phyloP scores from a whole-genome alignment of 228 moss, liverwort and hornwort genomes.

The Sphagnum magellanicum region DNA sequence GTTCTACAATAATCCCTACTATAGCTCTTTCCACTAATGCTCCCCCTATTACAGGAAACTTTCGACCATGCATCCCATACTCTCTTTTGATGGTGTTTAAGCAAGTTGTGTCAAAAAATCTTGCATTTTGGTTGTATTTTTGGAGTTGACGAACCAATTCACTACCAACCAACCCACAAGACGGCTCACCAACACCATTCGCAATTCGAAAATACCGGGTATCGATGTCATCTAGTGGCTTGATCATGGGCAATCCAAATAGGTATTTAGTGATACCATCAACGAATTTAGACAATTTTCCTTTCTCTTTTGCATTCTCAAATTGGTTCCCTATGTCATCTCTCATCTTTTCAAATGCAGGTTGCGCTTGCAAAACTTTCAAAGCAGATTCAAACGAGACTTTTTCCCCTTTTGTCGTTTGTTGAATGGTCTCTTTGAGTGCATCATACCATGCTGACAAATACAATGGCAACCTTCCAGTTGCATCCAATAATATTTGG shows the following conservation, averaged over 20 bases:
- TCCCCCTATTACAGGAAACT: conserved; percentile 24
- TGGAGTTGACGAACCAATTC: conserved; percentile 28
- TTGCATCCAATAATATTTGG: conserved; percentile 41
- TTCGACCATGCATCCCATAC: conserved; percentile 21
- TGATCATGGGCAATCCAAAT: conserved; percentile 31
- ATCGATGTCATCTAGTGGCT: conserved; percentile 33
- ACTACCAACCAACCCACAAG: conserved; percentile 32
- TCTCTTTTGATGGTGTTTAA: conserved; percentile 37
- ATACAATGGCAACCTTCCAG: conserved; percentile 30
- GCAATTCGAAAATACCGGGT: conserved; percentile 28
- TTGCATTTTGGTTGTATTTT: conserved; percentile 19
- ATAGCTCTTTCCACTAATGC: conserved; percentile 38
- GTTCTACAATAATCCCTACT: conserved; percentile 18
- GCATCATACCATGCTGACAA: conserved; percentile 51
- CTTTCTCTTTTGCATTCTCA: conserved; percentile 18
- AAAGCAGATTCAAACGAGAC: conserved; percentile 42
- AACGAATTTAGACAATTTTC: conserved; percentile 24
- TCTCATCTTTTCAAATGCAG: conserved; percentile 31
- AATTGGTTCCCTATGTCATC: conserved; percentile 31
- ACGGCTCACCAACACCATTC: conserved; percentile 37
- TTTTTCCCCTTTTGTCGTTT: conserved; percentile 38
- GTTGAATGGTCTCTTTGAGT: conserved; percentile 48
- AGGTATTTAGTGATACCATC: conserved; percentile 39
- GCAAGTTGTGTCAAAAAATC: conserved; percentile 34
- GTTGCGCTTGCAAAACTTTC: conserved; percentile 32